Evolutionary conservation across 805 yeast species (phyloP).

Genomic region (Metschnikowia proteae): DNA sequence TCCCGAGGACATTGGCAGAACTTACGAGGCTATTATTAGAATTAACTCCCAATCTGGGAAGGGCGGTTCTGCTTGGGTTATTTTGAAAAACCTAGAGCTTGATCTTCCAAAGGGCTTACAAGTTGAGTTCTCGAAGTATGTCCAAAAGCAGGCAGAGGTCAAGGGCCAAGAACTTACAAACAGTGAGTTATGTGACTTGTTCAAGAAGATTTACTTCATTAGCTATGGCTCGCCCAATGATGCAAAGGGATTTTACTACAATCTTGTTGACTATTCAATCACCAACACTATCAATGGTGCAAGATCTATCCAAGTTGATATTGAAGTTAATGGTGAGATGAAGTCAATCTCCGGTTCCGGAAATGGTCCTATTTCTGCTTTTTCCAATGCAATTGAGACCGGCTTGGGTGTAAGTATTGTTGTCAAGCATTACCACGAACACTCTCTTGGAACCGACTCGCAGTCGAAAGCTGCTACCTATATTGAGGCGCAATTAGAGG

Average conservation of each 20-base stretch:
- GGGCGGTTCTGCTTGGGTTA: constrained; percentile 89
- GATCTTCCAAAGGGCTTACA: constrained; percentile 81
- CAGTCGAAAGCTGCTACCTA: constrained; percentile 75
- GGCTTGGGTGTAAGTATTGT: constrained; percentile 49
- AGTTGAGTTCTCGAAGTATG: constrained; percentile 67
- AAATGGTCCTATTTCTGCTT: constrained; percentile 81
- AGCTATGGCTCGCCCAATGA: constrained; percentile 29
- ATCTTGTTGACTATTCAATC: constrained; percentile 47
- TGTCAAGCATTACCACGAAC: constrained; percentile 73
- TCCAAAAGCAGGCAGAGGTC: constrained; percentile 65
- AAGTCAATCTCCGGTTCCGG: constrained; percentile 55
- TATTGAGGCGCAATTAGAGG: constrained; percentile 30
- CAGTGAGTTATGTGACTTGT: constrained; percentile 60
- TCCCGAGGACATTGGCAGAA: constrained; percentile 80
- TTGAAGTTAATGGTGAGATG: constrained; percentile 37
- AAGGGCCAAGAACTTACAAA: constrained; percentile 69
- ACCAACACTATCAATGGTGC: constrained; percentile 34
- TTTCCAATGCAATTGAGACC: constrained; percentile 41
- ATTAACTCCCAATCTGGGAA: constrained; percentile 87
- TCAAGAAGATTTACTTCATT: constrained; percentile 55
- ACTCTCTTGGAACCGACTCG: constrained; percentile 73
- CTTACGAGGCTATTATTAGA: constrained; percentile 88
- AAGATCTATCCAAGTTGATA: constrained; percentile 46
- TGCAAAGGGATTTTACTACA: constrained; percentile 21
- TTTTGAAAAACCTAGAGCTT: constrained; percentile 67